Evolutionary conservation across 179 eudicot species (phyloP), one percentile per base, ranked within the genome.

Genomic region (Actinidia chinensis): DNA sequence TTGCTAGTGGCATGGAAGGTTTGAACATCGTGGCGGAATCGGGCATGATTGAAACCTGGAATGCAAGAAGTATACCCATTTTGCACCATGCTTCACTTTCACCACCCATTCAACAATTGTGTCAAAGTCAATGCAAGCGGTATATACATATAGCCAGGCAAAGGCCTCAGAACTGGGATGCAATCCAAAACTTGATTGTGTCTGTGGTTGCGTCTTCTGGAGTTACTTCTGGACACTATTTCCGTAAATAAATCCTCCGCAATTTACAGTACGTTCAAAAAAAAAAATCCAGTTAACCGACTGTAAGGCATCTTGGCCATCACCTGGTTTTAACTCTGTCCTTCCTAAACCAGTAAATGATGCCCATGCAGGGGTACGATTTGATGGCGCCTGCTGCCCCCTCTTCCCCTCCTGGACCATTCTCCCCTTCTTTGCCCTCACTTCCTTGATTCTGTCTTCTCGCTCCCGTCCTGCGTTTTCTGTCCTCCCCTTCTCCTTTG

Each of bases 251-350:
- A 64, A 6, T 78, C 82, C 12, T 43, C 82, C 20, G 64, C 68
- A n/a, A 15, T 22, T 80, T 20, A 68, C 89, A 46, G 81, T 79
- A 65, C 73, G 84, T 69, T 84, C 74, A n/a, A n/a, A 1, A 76
- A 50, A 73, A 89, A 74, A 79, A 76, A 83, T 81, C 89, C 84
- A 79, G 83, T 43, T 42, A 74, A 68, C 55, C 90, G 90, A 61
- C 89, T 66, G 84, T 84, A 68, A 85, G 92, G 82, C 92, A 89
- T 82, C 83, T 81, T 73, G 92, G 92, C 46, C 92, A 90, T 51
- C 92, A 33, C 92, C 92, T 43, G 92, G 92, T 61, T 89, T 89
- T 81, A 81, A 64, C 59, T 75, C 81, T 61, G 89, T 86, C 82
- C 90, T 86, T 68, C 75, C 89, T 13, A 89, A 82, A 76, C 79